Base-by-base conservation (phyloP, 768 basidiomycete genomes). In the Leccinum olivaceopallidum region DNA sequence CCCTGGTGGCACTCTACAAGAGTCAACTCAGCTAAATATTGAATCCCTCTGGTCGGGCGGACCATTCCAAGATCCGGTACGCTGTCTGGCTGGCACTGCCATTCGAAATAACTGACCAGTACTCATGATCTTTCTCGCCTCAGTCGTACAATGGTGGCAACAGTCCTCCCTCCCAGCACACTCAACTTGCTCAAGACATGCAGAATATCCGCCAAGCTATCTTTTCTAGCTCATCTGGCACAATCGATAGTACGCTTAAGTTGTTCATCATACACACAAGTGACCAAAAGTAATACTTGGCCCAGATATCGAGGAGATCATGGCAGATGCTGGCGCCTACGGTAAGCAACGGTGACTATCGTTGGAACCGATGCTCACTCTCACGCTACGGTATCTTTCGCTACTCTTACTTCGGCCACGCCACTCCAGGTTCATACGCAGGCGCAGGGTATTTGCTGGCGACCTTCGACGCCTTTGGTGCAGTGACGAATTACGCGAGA, bases 11-110 rank as follows among this genome's bases (percentile, higher is more conserved):
- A 83, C 84, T 1, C 65, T 70, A 3, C 80, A 83, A 44, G 89
- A 91, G 71, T 75, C 75, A 16, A 85, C 80, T 10, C 87, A 87
- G 62, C 75, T 92, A 28, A 91, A 92, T 67, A 86, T 92, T 51
- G 89, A 92, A 67, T 85, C 86, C 14, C 75, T 92, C 9, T 91
- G 90, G 89, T 80, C 84, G 20, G 89, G 89, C 20, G 89, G 89
- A 4, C 86, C 88, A 8, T 88, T 88, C 62, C 78, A 83, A 52
- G 84, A 88, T 66, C 79, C 82, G 10, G 88, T 89, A 67, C 32
- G 79, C 73, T 16, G 14, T 30, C 52, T 13, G 6, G 6, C 52
- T 13, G 6, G 6, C 13, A 34, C 13, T 49, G 32, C 7, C 0
- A 56, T 51, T 37, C 20, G 26, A 55, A 22, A 30, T 16, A 47